phyloP scores from a whole-genome alignment of 371 early-diverging fungal genomes.

The Sporodiniella umbellata region DNA sequence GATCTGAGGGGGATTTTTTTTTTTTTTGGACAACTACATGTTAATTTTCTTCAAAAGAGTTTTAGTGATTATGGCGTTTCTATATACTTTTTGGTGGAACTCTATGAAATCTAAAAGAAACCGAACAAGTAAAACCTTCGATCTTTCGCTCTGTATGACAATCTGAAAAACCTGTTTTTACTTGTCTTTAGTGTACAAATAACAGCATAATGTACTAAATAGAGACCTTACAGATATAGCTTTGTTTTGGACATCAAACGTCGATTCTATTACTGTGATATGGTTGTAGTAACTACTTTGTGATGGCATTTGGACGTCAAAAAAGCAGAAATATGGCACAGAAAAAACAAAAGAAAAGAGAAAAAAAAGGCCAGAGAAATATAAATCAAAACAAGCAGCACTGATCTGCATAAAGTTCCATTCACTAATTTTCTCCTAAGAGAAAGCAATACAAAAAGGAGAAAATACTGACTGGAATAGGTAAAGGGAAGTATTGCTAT shows the following conservation, averaged over 20 bases:
- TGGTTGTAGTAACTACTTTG: background rate
- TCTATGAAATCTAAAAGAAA: conserved; percentile 62
- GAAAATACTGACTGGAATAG: no score
- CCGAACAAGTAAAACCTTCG: conserved; percentile 49
- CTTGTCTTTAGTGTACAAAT: background rate
- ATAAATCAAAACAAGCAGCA: background rate
- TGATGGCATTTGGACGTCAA: background rate
- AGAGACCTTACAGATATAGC: conserved; percentile 23
- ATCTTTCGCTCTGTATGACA: conserved; percentile 40
- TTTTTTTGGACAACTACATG: no score
- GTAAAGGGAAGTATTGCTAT: background rate
- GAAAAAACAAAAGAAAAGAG: background rate
- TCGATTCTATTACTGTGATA: conserved; percentile 39
- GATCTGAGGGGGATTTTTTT: conserved; percentile 3
- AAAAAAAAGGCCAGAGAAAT: background rate
- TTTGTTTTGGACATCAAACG: conserved; percentile 27
- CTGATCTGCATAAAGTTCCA: background rate
- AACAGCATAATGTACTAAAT: background rate
- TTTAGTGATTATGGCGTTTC: no score
- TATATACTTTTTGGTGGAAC: conserved; percentile 51
- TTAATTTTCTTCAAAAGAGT: no score
- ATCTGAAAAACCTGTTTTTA: conserved; percentile 45
- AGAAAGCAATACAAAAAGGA: background rate
- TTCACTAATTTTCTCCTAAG: background rate
- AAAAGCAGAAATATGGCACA: background rate